Evolutionary conservation across 371 early-diverging fungal genomes (phyloP), one percentile per base, ranked within the genome.

Genomic region (Mucor irregularis): DNA sequence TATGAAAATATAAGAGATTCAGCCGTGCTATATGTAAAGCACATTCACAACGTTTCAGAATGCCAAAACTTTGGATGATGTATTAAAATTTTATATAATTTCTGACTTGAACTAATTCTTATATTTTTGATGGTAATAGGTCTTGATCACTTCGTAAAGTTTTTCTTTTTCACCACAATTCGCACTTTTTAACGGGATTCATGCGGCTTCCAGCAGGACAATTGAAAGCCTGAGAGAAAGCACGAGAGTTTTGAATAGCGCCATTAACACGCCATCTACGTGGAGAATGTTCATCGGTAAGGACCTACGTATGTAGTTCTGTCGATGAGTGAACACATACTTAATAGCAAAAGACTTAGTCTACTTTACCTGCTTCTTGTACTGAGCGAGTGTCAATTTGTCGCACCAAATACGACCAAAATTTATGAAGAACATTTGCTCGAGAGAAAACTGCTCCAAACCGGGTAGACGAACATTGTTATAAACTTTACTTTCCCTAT

Each of bases 191-290:
- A 19, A 35, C 48, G 11, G 85, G 84, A 31, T 85, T 85, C 82
- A 85, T 82, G 1, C 69, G 73, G 6, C 71, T 64, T 17, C 70
- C 71, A 16, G 61, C 63, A 21, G 75, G 70, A 49, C 90, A 91
- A 8, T 77, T 64, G 70, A 83, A 91, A 3, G 78, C 84, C 11
- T 81, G 49, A 2, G 85, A 73, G 71, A 91, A 91, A 16, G 75
- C 58, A 10, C 53, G 46, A 0, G 84, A 81, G 53, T 90, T 89
- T 43, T 76, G 76, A 14, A 86, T 53, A 5, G 74, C 84, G 17
- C 84, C 90, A 48, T 81, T 86, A 31, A 87, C 83, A 43, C 90
- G 81, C 61, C 70, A 76, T 19, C 62, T 35, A 19, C 51, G 48
- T n/a, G 88, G 85, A 0, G 87, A 71, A 44, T 87, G 88, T 1